A percentile compares a stretch with the other conserved stretches of the same genome.
phyloP scores from a whole-genome alignment of 1,284 basidiomycete genomes.

The Uromyces viciae-fabae region DNA sequence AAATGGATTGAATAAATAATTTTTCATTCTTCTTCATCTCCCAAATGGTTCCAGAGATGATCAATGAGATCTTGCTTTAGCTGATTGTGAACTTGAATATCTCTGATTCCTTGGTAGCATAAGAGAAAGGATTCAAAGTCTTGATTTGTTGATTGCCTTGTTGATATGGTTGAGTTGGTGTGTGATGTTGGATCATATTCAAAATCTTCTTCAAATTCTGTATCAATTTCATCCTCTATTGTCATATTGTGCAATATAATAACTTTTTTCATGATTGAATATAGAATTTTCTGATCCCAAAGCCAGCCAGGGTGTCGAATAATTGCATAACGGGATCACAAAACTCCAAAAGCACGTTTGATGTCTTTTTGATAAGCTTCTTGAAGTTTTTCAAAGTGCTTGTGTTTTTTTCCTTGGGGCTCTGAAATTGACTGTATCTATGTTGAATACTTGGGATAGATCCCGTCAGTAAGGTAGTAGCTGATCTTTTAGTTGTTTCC shows the following conservation, averaged over 20 bases:
- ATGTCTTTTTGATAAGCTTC: not conserved
- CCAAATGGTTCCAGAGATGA: conserved; percentile 99
- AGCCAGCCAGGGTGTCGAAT: not conserved
- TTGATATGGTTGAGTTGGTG: not conserved
- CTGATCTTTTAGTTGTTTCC: too few relatives aligned
- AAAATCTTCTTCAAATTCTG: not conserved
- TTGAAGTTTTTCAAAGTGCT: not conserved
- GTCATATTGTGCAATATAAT: conserved; percentile 25
- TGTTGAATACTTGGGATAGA: not conserved
- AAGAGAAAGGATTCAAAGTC: not conserved
- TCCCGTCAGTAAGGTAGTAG: not conserved
- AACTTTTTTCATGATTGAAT: not conserved
- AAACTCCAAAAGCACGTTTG: not conserved
- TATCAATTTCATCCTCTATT: not conserved
- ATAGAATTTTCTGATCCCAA: not conserved
- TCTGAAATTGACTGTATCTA: not conserved
- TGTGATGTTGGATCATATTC: not conserved
- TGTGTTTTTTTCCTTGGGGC: not conserved
- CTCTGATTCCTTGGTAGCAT: conserved; percentile 70
- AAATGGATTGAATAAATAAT: too few relatives aligned
- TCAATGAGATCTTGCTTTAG: conserved; percentile 73
- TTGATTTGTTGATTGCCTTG: not conserved
- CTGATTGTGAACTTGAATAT: conserved; percentile 70
- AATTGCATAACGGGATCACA: not conserved
- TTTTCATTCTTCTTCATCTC: conserved; percentile 87